Percentiles rank a stretch among this genome's conserved stretches.
phyloP scores from a whole-genome alignment of 139 green algal genomes.

The Chlorella sp. region DNA sequence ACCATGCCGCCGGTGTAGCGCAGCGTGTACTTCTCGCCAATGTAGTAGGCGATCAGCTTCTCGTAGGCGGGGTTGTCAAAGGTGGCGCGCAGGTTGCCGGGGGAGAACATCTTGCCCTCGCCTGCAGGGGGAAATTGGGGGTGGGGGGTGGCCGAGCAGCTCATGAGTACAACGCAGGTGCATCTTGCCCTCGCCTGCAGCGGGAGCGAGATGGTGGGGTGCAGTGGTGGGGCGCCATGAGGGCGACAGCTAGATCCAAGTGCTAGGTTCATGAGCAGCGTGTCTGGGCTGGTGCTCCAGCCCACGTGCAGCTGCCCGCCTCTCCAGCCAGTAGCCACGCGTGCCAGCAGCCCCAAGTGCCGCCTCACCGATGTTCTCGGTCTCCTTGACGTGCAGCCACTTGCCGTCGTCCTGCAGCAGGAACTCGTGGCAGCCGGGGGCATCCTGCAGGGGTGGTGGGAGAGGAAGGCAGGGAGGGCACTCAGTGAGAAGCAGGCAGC shows the following conservation, averaged over 20 bases:
- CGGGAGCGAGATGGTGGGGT: not conserved
- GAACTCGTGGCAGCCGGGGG: slow-evolving; percentile 94
- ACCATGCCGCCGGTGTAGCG: slow-evolving; percentile 97
- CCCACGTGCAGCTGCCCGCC: too few species aligned
- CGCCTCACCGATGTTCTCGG: slow-evolving; percentile 77
- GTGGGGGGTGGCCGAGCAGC: too few species aligned
- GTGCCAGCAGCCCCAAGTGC: not conserved
- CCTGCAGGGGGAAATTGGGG: slow-evolving; percentile 27
- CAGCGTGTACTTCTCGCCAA: slow-evolving; percentile 97
- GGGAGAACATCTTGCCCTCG: slow-evolving; percentile 96
- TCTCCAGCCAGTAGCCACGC: not conserved
- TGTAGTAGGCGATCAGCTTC: slow-evolving; percentile 89
- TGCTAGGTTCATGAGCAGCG: too few species aligned
- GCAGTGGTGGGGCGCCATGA: not conserved
- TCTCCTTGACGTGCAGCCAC: slow-evolving; percentile 97
- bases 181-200: too few species aligned
- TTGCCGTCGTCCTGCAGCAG: slow-evolving; percentile 96
- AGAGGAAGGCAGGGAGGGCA: too few species aligned
- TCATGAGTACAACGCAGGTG: too few species aligned
- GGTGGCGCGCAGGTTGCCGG: slow-evolving; percentile 94
- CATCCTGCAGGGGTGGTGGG: slow-evolving; percentile 52
- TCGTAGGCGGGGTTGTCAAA: slow-evolving; percentile 96
- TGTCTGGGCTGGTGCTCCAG: too few species aligned
- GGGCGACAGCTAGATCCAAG: not conserved
- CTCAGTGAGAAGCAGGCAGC: too few species aligned